These are phyloP conservation scores for Xylariaceae sp. DNA, from an alignment of 2,329 filamentous ascomycete species.

Conservation along the genomic window DNA sequence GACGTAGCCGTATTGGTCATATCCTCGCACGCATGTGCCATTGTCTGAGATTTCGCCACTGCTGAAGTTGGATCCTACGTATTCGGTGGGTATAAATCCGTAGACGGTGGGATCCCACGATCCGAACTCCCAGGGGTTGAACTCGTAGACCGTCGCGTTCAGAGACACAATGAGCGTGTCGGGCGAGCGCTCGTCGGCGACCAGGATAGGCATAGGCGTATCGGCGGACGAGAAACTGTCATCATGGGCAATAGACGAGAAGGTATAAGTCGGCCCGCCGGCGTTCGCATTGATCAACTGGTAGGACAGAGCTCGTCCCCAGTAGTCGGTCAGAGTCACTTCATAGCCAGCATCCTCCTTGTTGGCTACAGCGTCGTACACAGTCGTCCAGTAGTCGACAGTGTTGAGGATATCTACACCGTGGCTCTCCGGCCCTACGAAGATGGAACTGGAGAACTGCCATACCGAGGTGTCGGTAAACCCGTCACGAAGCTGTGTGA, in stretches of 20 bases:
- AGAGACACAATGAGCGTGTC: constrained; percentile 57
- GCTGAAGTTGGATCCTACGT: constrained; percentile 69
- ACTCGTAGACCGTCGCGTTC: constrained; percentile 75
- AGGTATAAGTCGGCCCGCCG: constrained; percentile 68
- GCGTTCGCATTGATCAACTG: constrained; percentile 65
- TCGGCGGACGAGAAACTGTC: constrained; percentile 59
- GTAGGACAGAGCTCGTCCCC: constrained; percentile 66
- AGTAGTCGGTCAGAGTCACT: constrained; percentile 68
- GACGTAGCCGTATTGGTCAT: constrained; percentile 77
- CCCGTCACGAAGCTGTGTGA: constrained; percentile 37
- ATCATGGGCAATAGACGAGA: constrained; percentile 65
- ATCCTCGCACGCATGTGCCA: constrained; percentile 67
- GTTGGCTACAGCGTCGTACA: constrained; percentile 52
- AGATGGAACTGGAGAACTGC: constrained; percentile 35
- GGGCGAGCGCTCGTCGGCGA: constrained; percentile 64
- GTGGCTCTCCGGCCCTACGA: constrained; percentile 30
- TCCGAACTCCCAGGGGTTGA: constrained; percentile 77
- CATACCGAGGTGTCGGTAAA: constrained; percentile 30
- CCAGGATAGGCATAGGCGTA: constrained; percentile 68
- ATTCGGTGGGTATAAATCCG: constrained; percentile 67
- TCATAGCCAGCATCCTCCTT: constrained; percentile 64
- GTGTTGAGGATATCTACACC: constrained; percentile 24
- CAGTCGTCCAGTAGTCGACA: constrained; percentile 56
- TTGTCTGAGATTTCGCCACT: constrained; percentile 53
- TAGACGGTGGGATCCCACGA: constrained; percentile 69